Evolutionary conservation across 2,329 filamentous ascomycete species (phyloP), one percentile per base, ranked within the genome.

Genomic region (Cladosporium sp.): DNA sequence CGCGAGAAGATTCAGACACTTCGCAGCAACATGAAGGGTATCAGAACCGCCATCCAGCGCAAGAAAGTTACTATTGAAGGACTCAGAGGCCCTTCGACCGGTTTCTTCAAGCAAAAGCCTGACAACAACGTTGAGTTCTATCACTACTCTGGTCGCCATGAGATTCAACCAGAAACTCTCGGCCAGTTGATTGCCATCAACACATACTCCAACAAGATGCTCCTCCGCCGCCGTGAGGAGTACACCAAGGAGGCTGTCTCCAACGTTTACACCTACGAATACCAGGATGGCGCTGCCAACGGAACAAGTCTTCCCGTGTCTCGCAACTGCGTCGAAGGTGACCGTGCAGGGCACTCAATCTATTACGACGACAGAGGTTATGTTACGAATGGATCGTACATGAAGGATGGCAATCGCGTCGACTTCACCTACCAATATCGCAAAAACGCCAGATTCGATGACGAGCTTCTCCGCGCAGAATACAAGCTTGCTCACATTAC

Each of bases 391-490:
- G 78, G 78, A 9, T 80, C 76, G 2, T 79, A 78, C 58, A 69
- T 79, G 54, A 75, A 72, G 50, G 72, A 79, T 52, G 71, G 70
- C 2, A 80, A 78, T 51, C 59, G 78, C 9, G 69, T 79, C 13
- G 71, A 74, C 13, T 80, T 80, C 69, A 75, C 75, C 53, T 78
- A 77, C 50, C 72, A 75, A 55, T 80, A 81, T 59, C 73, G 77
- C 38, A 77, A 78, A 58, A 75, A 75, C 50, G 73, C 76, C 11
- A 73, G 71, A 30, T 78, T 76, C 51, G 75, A 75, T 19, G 77
- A 79, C 58, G 78, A 80, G 52, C 67, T 81, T n/a, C 68, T 81
- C 2, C 71, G 77, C 42, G 78, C 76, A 0, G 78, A 80, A 53
- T 80, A 77, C 54, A 70, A 73, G 0, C 67, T 80, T 47, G 70